Percentiles rank a stretch among this genome's conserved stretches.
These are phyloP conservation scores for Amaranthus palmeri DNA, from an alignment of 148 eudicot species.

Conservation along the genomic window DNA sequence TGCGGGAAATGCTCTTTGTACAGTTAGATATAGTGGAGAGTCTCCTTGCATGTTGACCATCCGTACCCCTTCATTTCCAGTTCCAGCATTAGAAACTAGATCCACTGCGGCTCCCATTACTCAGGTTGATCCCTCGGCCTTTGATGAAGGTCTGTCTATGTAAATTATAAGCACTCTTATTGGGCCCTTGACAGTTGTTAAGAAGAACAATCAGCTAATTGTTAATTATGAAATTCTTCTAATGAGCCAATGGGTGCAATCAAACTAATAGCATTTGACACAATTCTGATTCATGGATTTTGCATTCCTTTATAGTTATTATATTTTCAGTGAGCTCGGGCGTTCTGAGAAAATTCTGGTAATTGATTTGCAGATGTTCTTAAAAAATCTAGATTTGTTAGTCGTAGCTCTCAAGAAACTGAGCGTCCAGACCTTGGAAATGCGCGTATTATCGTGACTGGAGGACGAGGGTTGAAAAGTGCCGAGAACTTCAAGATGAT, in stretches of 20 bases:
- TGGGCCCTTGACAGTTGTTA: background rate
- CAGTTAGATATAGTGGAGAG: constrained; percentile 67
- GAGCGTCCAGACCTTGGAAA: constrained; percentile 95
- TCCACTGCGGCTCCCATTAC: constrained; percentile 55
- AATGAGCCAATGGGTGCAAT: background rate
- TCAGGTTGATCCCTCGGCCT: constrained; percentile 84
- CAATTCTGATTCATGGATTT: background rate
- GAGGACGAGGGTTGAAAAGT: constrained; percentile 84
- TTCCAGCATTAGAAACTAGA: constrained; percentile 38
- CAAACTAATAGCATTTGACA: background rate
- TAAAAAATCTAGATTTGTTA: constrained; percentile 58
- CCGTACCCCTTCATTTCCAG: constrained; percentile 80
- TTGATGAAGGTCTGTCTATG: constrained; percentile 69
- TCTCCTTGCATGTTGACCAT: constrained; percentile 82
- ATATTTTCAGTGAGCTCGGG: background rate
- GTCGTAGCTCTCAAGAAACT: constrained; percentile 58
- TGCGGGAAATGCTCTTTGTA: constrained; percentile 96
- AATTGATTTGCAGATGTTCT: constrained; percentile 44
- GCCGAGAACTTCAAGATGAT: constrained; percentile 87
- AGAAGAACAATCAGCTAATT: background rate
- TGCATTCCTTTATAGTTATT: background rate
- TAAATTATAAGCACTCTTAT: constrained; percentile 2
- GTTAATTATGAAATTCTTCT: background rate
- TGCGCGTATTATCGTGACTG: constrained; percentile 87
- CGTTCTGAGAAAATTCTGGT: constrained; percentile 1